Conservation (phyloP, 1,139 yeast species). For the Geotrichum cucujoidarum region DNA sequence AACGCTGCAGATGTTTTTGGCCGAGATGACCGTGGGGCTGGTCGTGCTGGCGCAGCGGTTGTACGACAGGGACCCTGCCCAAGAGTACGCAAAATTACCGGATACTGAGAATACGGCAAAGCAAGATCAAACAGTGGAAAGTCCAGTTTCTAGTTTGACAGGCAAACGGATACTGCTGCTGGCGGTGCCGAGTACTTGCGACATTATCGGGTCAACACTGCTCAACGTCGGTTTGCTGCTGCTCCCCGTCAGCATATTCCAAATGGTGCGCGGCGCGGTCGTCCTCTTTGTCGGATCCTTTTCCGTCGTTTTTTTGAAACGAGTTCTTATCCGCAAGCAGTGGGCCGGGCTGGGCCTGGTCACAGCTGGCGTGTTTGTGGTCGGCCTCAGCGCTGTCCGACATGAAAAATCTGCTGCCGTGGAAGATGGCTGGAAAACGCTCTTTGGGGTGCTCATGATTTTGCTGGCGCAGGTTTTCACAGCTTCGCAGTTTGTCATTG, state of each 20-base stretch:
- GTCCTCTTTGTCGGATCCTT: slow-evolving; percentile 73
- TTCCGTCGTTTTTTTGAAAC: slow-evolving; percentile 58
- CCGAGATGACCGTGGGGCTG: slow-evolving; percentile 56
- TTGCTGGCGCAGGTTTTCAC: slow-evolving; percentile 60
- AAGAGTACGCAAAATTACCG: neutral
- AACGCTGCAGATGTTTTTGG: slow-evolving; percentile 76
- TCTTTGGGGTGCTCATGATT: slow-evolving; percentile 56
- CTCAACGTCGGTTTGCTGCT: slow-evolving; percentile 70
- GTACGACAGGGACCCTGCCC: too few species aligned
- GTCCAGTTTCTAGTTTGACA: slow-evolving; percentile 23
- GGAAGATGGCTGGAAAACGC: slow-evolving; percentile 24
- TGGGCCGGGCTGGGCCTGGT: slow-evolving; percentile 64
- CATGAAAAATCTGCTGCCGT: slow-evolving; percentile 23
- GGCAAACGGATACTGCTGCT: slow-evolving; percentile 36
- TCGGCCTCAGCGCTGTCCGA: slow-evolving; percentile 60
- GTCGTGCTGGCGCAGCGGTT: slow-evolving; percentile 27
- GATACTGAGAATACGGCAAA: neutral
- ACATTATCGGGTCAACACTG: slow-evolving; percentile 66
- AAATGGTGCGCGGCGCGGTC: slow-evolving; percentile 77
- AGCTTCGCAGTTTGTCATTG: slow-evolving; percentile 74
- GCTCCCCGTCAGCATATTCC: slow-evolving; percentile 79
- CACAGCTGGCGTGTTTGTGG: slow-evolving; percentile 63
- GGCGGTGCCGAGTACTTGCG: slow-evolving; percentile 66
- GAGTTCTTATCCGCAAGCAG: slow-evolving; percentile 54
- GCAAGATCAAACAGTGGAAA: neutral